These are phyloP conservation scores for Anacardium occidentale DNA, from an alignment of 345 rosid genomes.

Conservation along the genomic window DNA sequence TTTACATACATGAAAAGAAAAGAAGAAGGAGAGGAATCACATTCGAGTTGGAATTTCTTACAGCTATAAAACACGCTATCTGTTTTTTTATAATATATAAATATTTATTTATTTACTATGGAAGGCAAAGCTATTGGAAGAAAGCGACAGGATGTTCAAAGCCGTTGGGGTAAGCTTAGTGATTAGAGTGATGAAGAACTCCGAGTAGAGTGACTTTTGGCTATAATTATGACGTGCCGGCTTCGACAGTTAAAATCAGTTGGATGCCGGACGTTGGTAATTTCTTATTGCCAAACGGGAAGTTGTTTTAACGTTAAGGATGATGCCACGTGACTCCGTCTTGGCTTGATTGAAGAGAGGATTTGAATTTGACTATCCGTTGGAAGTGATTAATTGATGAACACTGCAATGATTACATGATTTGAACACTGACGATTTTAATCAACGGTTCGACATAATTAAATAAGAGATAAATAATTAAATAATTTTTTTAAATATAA, in stretches of 20 bases:
- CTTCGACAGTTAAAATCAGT: slow-evolving; percentile 6
- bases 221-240: not conserved
- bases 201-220: not conserved
- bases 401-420: too few species aligned
- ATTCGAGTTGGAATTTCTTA: slow-evolving; percentile 29
- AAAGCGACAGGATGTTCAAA: not conserved
- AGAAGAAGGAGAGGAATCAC: slow-evolving; percentile 20
- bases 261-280: not conserved
- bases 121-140: not conserved
- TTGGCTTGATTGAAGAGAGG: not conserved
- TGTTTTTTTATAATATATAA: not conserved
- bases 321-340: not conserved
- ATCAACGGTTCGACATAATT: too few species aligned
- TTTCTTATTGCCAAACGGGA: not conserved
- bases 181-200: not conserved
- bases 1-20: not conserved
- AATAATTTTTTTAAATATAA: too few species aligned
- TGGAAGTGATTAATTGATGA: too few species aligned
- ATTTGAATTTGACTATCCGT: not conserved
- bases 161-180: slow-evolving; percentile 9
- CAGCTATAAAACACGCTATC: not conserved
- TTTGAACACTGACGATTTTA: too few species aligned
- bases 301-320: not conserved
- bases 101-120: not conserved
- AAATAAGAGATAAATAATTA: too few species aligned